A percentile compares a stretch with the other conserved stretches of the same genome.
Evolutionary conservation across 2,329 filamentous ascomycete species (phyloP).

Genomic region (Nigrograna mackinnonii): DNA sequence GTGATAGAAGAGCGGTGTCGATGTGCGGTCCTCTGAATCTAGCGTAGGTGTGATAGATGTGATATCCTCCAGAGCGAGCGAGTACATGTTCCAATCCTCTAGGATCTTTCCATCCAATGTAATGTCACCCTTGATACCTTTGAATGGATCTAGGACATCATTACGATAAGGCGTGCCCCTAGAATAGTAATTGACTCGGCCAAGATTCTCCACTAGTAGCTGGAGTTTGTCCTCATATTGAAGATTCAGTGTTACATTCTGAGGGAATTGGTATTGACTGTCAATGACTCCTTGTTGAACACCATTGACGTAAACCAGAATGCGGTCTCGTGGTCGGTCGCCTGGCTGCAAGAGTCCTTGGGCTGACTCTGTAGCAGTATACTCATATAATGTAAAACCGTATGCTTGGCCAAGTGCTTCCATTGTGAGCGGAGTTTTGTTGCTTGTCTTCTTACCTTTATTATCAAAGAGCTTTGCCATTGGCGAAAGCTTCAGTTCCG

Average conservation of each 20-base stretch:
- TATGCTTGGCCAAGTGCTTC: slow-evolving; percentile 50
- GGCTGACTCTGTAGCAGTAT: slow-evolving; percentile 25
- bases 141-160: slow-evolving; percentile 44
- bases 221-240: slow-evolving; percentile 45
- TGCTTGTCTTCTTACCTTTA: slow-evolving; percentile 22
- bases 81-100: slow-evolving; percentile 45
- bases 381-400: slow-evolving; percentile 51
- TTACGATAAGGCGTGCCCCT: slow-evolving; percentile 30
- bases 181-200: slow-evolving; percentile 52
- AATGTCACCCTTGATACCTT: slow-evolving; percentile 51
- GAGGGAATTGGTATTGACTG: slow-evolving; percentile 46
- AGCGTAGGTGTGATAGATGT: neutral
- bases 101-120: slow-evolving; percentile 40
- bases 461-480: slow-evolving; percentile 43
- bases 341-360: slow-evolving; percentile 45
- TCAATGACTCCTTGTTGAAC: slow-evolving; percentile 50
- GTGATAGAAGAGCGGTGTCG: slow-evolving; percentile 19
- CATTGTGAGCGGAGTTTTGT: slow-evolving; percentile 45
- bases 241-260: slow-evolving; percentile 43
- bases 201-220: slow-evolving; percentile 56
- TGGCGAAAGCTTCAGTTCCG: slow-evolving; percentile 44
- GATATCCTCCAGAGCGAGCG: slow-evolving; percentile 36
- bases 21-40: no score
- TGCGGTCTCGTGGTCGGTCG: slow-evolving; percentile 50
- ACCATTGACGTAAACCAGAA: slow-evolving; percentile 54